Conservation (phyloP, 1,284 basidiomycete genomes). For the Grifola frondosa region DNA sequence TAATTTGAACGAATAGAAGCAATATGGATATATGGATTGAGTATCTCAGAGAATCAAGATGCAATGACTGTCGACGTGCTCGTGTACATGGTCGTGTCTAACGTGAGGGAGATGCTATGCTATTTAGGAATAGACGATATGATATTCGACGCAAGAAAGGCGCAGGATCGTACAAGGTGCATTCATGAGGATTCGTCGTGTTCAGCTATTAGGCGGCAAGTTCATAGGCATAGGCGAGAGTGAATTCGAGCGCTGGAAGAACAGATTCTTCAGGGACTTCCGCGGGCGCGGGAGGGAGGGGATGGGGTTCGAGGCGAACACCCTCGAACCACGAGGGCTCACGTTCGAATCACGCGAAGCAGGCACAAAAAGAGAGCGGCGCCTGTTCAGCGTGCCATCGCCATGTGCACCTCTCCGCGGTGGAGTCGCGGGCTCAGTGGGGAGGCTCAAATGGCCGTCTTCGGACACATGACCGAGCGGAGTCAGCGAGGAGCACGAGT, state of each 20-base stretch:
- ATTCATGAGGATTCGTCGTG: background rate
- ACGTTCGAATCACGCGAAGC: conserved; percentile 17
- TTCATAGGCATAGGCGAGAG: conserved; percentile 17
- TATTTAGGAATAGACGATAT: too few species aligned
- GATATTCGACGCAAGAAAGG: conserved; percentile 4
- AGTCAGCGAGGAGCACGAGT: conserved; percentile 15
- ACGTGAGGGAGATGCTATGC: too few species aligned
- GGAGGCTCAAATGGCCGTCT: conserved; percentile 10
- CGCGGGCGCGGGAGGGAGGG: conserved; percentile 7
- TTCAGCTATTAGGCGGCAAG: background rate
- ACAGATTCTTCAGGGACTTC: conserved; percentile 22
- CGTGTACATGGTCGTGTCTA: too few species aligned
- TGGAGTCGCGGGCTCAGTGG: background rate
- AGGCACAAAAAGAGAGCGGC: conserved; percentile 28
- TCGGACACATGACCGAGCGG: conserved; percentile 12
- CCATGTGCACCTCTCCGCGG: conserved; percentile 12
- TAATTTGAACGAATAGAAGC: too few species aligned
- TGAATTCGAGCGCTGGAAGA: conserved; percentile 27
- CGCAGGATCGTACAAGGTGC: background rate
- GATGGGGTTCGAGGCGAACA: conserved; percentile 1
- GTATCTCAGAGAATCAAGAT: too few species aligned
- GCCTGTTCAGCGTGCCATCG: conserved; percentile 18
- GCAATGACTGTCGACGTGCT: too few species aligned
- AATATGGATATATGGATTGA: too few species aligned
- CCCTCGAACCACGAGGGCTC: conserved; percentile 7